These are phyloP conservation scores for Nymphaea colorata DNA, from an alignment of 164 flowering plant species.

Conservation along the genomic window DNA sequence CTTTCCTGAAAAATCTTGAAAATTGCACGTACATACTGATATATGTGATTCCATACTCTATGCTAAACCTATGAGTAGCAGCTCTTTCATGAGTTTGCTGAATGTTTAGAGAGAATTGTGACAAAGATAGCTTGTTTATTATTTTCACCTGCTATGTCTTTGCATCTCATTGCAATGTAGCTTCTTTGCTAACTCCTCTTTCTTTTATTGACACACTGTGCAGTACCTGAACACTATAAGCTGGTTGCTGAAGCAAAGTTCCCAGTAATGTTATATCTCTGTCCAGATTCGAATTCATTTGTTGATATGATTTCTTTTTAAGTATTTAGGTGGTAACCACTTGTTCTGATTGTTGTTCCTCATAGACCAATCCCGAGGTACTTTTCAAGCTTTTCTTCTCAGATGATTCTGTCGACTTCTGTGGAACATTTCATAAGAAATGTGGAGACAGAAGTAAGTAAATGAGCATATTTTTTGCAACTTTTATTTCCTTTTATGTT, in stretches of 20 bases:
- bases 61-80: no score
- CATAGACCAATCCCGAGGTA: constrained; percentile 28
- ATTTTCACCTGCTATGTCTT: neutral
- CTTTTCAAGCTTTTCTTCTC: constrained; percentile 69
- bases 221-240: constrained; percentile 61
- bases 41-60: no score
- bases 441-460: constrained; percentile 92
- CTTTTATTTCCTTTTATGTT: neutral
- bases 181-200: neutral
- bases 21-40: no score
- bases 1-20: no score
- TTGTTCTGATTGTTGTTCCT: neutral
- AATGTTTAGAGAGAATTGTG: no score
- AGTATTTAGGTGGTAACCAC: neutral
- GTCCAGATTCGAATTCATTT: neutral
- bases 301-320: neutral
- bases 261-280: constrained; percentile 33
- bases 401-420: constrained; percentile 46
- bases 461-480: neutral
- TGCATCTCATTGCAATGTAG: neutral
- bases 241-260: constrained; percentile 75
- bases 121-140: no score
- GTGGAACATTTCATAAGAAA: constrained; percentile 53
- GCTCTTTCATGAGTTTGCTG: no score
- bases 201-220: constrained; percentile 12